phyloP scores from a whole-genome alignment of 2,329 filamentous ascomycete species.

The Penicillium freii region DNA sequence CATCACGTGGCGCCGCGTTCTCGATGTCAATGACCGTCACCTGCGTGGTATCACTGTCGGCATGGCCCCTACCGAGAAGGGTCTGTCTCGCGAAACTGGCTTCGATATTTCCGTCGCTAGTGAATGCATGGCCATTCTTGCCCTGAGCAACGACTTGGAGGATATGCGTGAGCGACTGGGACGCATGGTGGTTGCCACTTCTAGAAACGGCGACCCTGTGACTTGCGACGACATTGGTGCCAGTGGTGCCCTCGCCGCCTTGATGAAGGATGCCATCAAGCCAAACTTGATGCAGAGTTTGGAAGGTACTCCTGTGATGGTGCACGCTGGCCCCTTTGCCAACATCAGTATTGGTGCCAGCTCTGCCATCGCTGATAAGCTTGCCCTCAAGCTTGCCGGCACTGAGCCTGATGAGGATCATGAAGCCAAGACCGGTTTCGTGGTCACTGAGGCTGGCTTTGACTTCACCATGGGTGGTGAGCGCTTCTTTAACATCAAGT shows the following conservation, averaged over 20 bases:
- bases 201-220: constrained; percentile 79
- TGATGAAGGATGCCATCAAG: constrained; percentile 99
- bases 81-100: constrained; percentile 79
- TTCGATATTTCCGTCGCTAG: constrained; percentile 98
- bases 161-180: constrained; percentile 94
- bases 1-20: constrained; percentile 92
- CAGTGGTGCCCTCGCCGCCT: constrained; percentile 83
- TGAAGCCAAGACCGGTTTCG: constrained; percentile 79
- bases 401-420: constrained; percentile 90
- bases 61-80: constrained; percentile 85
- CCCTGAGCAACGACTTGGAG: constrained; percentile 78
- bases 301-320: constrained; percentile 95
- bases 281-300: constrained; percentile 98
- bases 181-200: constrained; percentile 92
- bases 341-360: constrained; percentile 98
- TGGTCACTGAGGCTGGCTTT: constrained; percentile 95
- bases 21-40: constrained; percentile 97
- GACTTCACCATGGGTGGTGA: constrained; percentile 99
- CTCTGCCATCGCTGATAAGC: constrained; percentile 89
- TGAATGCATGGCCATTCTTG: constrained; percentile 97
- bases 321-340: constrained; percentile 95
- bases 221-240: constrained; percentile 95
- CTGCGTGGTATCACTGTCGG: constrained; percentile 86
- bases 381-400: constrained; percentile 92
- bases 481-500: constrained; percentile 99